Evolutionary conservation across 805 yeast species (phyloP).

Genomic region (Jamesozyma rosinii): DNA sequence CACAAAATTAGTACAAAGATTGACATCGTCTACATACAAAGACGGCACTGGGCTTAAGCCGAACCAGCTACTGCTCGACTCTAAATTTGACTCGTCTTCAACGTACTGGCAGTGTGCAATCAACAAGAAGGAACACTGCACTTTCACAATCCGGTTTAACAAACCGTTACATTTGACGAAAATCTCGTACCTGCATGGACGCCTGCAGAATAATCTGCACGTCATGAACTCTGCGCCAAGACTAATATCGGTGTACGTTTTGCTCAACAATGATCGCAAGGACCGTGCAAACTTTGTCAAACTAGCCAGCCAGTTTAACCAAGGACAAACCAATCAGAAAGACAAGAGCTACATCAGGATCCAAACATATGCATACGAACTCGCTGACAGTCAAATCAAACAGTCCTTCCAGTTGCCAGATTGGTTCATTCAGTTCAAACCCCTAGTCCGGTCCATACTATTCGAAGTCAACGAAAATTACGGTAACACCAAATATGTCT

Average conservation of each 20-base stretch:
- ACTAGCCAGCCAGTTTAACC: slow-evolving; percentile 12
- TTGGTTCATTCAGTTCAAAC: slow-evolving; percentile 25
- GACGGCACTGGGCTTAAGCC: slow-evolving; percentile 23
- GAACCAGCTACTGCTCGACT: slow-evolving; percentile 20
- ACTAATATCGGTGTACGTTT: slow-evolving; percentile 27
- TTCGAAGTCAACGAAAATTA: slow-evolving; percentile 29
- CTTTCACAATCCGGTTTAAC: slow-evolving; percentile 32
- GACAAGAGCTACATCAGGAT: slow-evolving; percentile 23
- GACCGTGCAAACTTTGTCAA: slow-evolving; percentile 7
- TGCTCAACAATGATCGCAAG: slow-evolving; percentile 9
- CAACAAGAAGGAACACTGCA: slow-evolving; percentile 20
- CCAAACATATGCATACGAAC: slow-evolving; percentile 24
- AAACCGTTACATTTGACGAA: slow-evolving; percentile 34
- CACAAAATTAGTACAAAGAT: slow-evolving; percentile 31
- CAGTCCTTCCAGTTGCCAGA: slow-evolving; percentile 28
- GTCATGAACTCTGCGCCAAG: slow-evolving; percentile 35
- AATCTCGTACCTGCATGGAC: slow-evolving; percentile 31
- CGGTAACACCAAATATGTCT: slow-evolving; percentile 32
- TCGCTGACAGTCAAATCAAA: slow-evolving; percentile 15
- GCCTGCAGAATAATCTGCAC: slow-evolving; percentile 31
- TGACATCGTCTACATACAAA: slow-evolving; percentile 29
- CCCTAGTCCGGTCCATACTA: slow-evolving; percentile 28
- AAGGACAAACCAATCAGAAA: slow-evolving; percentile 12
- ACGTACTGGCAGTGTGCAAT: slow-evolving; percentile 29
- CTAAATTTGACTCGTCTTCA: slow-evolving; percentile 14